Conservation (phyloP, 305 asterid species). For the Fraxinus sp. region DNA sequence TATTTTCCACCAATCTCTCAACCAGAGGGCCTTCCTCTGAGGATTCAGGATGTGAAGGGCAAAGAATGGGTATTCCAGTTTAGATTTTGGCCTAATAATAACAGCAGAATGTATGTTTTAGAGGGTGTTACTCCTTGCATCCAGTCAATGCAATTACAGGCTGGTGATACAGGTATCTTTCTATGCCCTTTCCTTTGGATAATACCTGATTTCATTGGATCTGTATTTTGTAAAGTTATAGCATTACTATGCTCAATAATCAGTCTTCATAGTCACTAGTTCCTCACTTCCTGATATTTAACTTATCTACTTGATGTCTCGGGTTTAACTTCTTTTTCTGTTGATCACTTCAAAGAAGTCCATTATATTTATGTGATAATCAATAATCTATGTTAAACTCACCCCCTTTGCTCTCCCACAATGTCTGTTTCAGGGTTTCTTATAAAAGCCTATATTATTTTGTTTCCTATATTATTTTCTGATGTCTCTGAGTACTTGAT, state of each 20-base stretch:
- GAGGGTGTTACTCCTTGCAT: conserved; percentile 98
- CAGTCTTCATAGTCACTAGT: not conserved
- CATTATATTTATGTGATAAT: not conserved
- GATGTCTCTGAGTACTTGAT: not conserved
- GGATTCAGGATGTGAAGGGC: conserved; percentile 94
- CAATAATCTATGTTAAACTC: not conserved
- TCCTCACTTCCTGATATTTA: not conserved
- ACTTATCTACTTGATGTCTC: not conserved
- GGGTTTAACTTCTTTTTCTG: not conserved
- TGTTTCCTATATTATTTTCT: not conserved
- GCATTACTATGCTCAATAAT: not conserved
- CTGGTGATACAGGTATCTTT: conserved; percentile 88
- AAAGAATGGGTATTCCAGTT: conserved; percentile 97
- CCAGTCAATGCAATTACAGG: conserved; percentile 94
- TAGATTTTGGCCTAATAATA: conserved; percentile 96
- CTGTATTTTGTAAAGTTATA: not conserved
- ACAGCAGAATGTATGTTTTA: conserved; percentile 94
- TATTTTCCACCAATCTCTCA: conserved; percentile 92
- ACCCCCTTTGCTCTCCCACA: not conserved
- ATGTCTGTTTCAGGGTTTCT: not conserved
- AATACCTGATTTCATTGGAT: not conserved
- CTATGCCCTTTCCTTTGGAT: conserved; percentile 11
- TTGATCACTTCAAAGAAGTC: not conserved
- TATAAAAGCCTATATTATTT: not conserved
- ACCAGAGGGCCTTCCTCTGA: conserved; percentile 97